Evolutionary conservation across 2,329 filamentous ascomycete species (phyloP), one percentile per base, ranked within the genome.

Genomic region (Drechslerella coelobrocha): DNA sequence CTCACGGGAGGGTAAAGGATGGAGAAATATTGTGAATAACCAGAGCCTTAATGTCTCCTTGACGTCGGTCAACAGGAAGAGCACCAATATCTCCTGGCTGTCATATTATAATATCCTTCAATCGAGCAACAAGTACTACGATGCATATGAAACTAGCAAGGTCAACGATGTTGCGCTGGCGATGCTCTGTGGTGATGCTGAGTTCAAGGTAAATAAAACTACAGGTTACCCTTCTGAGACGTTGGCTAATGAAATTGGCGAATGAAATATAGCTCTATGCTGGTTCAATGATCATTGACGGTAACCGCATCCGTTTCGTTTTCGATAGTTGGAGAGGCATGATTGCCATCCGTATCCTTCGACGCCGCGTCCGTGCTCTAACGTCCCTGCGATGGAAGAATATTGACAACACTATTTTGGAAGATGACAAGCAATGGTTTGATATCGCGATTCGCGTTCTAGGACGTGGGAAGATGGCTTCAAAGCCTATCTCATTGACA

Each of bases 41-140:
- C 93, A 97, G 78, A 85, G 86, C 47, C 92, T 99, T 75, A 91
- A 87, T 63, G 81, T 99, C 19, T 91, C 96, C 74, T 90, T 92
- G 0, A 90, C 89, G 0, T 96, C 91, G 0, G 90, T 99, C 74
- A 97, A 97, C 78, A 92, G 92, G 77, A 84, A 83, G 6, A 82
- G 82, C 68, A 81, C 83, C 41, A 81, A 92, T 39, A 47, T 62
- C 23, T 88, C 87, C 76, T 97, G 91, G 87, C 81, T 99, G 47
- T 94, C 90, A 0, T 99, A 96, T 78, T 97, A 97, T 80, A 90
- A 96, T 78, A 96, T 97, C 73, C 96, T 97, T 91, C 92, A 97
- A 78, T 89, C 89, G 1, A 92, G 88, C 82, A 71, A 23, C 50
- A 81, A 90, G 88, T 84, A 89, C 75, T 91, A 93, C 74, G 95